A percentile compares a stretch with the other conserved stretches of the same genome.
Conservation (phyloP, 345 rosid genomes). For the Sapria himalayana region DNA sequence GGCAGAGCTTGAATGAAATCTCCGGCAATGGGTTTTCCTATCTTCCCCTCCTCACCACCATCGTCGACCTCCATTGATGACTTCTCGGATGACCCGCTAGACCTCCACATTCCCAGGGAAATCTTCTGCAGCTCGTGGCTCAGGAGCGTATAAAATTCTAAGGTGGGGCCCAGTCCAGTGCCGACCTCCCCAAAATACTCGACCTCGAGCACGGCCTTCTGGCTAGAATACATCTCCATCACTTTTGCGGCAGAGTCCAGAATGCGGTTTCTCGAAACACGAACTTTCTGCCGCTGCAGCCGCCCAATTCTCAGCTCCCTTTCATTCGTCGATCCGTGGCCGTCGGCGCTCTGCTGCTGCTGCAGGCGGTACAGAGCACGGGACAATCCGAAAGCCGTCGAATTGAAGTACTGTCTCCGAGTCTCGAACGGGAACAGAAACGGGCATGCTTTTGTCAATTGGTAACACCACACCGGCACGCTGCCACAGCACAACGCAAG, state of each 20-base stretch:
- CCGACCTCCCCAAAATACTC: slow-evolving; percentile 99
- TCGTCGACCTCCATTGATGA: slow-evolving; percentile 34
- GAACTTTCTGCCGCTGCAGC: slow-evolving; percentile 95
- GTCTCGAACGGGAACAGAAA: slow-evolving; percentile 96
- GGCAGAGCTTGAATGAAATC: slow-evolving; percentile 59
- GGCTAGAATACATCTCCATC: slow-evolving; percentile 99
- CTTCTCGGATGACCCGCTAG: slow-evolving; percentile 30
- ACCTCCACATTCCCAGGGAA: slow-evolving; percentile 89
- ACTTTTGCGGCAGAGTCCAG: slow-evolving; percentile 98
- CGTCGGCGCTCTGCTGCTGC: slow-evolving; percentile 99
- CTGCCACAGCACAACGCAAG: slow-evolving; percentile 98
- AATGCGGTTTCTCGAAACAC: slow-evolving; percentile 89
- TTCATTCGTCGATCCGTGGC: slow-evolving; percentile 59
- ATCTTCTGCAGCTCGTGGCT: slow-evolving; percentile 84
- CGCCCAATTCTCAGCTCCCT: slow-evolving; percentile 93
- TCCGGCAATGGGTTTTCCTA: slow-evolving; percentile 18
- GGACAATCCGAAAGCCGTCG: slow-evolving; percentile 96
- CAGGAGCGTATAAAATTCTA: slow-evolving; percentile 88
- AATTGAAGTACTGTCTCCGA: slow-evolving; percentile 83
- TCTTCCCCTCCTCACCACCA: slow-evolving; percentile 29
- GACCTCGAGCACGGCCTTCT: slow-evolving; percentile 94
- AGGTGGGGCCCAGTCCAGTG: slow-evolving; percentile 94
- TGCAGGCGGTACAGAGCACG: slow-evolving; percentile 93
- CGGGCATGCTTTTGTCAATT: slow-evolving; percentile 90
- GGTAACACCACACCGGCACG: slow-evolving; percentile 95